These are phyloP conservation scores for Thraustochytrium sp. DNA, from an alignment of 352 stramenopile species.

Conservation along the genomic window DNA sequence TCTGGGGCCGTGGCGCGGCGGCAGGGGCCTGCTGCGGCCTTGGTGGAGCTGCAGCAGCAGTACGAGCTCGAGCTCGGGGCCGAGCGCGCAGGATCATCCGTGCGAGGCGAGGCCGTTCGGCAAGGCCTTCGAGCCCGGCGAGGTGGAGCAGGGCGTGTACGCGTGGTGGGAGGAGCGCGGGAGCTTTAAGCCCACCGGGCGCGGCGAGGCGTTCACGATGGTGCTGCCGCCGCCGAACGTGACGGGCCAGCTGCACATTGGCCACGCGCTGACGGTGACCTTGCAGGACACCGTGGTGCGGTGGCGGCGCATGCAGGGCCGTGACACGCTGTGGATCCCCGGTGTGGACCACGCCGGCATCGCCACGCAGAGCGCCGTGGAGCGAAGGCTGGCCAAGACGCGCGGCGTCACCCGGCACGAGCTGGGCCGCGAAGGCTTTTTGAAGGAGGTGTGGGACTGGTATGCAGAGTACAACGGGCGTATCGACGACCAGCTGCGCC, in stretches of 20 bases:
- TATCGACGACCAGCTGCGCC: constrained; percentile 72
- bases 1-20: too few species aligned
- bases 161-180: constrained; percentile 94
- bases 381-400: constrained; percentile 76
- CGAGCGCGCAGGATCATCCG: background rate
- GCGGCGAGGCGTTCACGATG: constrained; percentile 19
- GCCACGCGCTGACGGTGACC: constrained; percentile 95
- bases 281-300: constrained; percentile 93
- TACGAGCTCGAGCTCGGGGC: background rate
- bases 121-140: constrained; percentile 85
- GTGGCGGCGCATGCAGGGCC: constrained; percentile 96
- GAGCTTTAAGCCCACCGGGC: constrained; percentile 49
- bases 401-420: constrained; percentile 65
- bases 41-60: background rate
- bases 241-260: constrained; percentile 89
- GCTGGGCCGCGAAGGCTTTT: constrained; percentile 82
- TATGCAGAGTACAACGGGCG: constrained; percentile 83
- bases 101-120: constrained; percentile 55
- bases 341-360: constrained; percentile 98
- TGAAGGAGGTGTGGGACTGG: constrained; percentile 91
- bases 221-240: constrained; percentile 79
- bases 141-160: constrained; percentile 95
- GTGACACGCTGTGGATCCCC: constrained; percentile 93
- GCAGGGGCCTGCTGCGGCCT: background rate
- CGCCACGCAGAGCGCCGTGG: constrained; percentile 84